Conservation (phyloP, 176 grass and related monocot genomes). For the Eragrostis nindensis region DNA sequence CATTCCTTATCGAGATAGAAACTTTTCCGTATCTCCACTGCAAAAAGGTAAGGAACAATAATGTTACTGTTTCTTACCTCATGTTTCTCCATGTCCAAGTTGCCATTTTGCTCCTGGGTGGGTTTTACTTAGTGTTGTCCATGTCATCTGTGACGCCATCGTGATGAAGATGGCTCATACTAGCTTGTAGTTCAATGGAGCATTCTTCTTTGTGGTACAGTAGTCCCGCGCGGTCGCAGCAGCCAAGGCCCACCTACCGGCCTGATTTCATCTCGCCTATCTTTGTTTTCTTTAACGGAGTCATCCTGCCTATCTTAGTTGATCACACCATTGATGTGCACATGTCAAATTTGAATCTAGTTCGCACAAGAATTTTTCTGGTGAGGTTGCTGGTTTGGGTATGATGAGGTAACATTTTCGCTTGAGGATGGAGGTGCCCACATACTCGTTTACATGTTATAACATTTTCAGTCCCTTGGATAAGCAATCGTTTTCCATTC, state of each 20-base stretch:
- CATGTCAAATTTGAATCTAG: constrained; percentile 11
- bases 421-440: no score
- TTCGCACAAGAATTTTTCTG: background rate
- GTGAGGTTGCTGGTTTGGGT: background rate
- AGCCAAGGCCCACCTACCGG: background rate
- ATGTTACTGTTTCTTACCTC: background rate
- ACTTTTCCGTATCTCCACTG: constrained; percentile 1
- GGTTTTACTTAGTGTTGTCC: constrained; percentile 19
- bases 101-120: constrained; percentile 2
- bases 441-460: background rate
- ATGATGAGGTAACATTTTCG: no score
- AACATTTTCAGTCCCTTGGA: background rate
- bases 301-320: background rate
- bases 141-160: constrained; percentile 31
- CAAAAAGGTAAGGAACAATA: background rate
- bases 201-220: background rate
- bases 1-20: background rate
- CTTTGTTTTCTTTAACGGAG: background rate
- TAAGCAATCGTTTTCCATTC: no score
- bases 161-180: constrained; percentile 13
- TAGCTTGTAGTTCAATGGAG: background rate
- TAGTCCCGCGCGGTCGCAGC: background rate
- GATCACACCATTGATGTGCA: background rate
- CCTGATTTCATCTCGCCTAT: background rate
- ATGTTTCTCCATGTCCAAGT: background rate